A percentile compares a stretch with the other conserved stretches of the same genome.
These are phyloP conservation scores for Alternaria incomplexa DNA, from an alignment of 2,329 filamentous ascomycete genomes.

Conservation along the genomic window DNA sequence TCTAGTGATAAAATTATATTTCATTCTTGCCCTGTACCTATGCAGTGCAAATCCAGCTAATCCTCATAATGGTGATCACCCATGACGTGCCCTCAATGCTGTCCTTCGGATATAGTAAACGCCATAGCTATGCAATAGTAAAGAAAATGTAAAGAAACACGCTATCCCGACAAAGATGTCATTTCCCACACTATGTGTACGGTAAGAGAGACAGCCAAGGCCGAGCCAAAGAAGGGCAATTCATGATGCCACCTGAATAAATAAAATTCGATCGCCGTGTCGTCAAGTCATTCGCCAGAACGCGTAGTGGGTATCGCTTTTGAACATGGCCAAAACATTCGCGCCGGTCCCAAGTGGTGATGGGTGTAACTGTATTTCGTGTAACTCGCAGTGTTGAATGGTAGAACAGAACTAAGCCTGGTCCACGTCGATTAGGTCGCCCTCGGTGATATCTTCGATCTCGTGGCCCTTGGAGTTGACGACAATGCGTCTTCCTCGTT, in stretches of 20 bases:
- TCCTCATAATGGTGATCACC: conserved; percentile 2
- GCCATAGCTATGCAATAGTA: conserved; percentile 36
- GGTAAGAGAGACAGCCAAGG: background rate
- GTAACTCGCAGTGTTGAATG: background rate
- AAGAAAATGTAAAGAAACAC: conserved; percentile 10
- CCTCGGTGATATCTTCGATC: conserved; percentile 43
- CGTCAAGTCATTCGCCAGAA: conserved; percentile 22
- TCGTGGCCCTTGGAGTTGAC: conserved; percentile 52
- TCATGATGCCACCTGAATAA: conserved; percentile 9
- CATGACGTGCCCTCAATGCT: conserved; percentile 11
- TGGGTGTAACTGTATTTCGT: conserved; percentile 1
- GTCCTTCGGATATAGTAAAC: conserved; percentile 12
- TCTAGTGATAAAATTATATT: background rate
- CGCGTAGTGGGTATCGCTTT: conserved; percentile 41
- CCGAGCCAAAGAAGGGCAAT: conserved; percentile 1
- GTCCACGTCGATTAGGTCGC: conserved; percentile 39
- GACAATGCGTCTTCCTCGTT: conserved; percentile 78
- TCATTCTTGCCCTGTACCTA: background rate
- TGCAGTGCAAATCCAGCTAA: background rate
- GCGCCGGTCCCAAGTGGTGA: conserved; percentile 14
- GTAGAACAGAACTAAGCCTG: conserved; percentile 17
- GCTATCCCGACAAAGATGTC: conserved; percentile 19
- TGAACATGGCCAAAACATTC: conserved; percentile 32
- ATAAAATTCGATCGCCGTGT: conserved; percentile 9
- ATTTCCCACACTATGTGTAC: conserved; percentile 12